phyloP scores from a whole-genome alignment of 2,329 filamentous ascomycete species.

The Madurella fahalii region DNA sequence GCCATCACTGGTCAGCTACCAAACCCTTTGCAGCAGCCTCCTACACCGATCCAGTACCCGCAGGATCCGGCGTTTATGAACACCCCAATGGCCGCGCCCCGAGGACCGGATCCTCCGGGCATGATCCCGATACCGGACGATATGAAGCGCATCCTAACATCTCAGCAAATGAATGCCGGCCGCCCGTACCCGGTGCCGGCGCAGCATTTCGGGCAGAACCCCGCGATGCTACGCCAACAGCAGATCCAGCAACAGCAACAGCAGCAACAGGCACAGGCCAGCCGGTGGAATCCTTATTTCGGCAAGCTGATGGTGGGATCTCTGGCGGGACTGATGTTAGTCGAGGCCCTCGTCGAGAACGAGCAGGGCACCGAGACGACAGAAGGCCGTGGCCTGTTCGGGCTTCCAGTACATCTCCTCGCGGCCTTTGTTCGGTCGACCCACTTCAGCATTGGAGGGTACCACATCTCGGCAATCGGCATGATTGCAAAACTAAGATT shows the following conservation, averaged over 20 bases:
- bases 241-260: conserved; percentile 52
- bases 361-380: conserved; percentile 61
- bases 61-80: conserved; percentile 42
- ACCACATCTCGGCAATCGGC: conserved; percentile 43
- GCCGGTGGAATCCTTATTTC: conserved; percentile 56
- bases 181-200: conserved; percentile 48
- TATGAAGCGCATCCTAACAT: conserved; percentile 59
- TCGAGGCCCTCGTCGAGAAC: conserved; percentile 71
- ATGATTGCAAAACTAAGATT: conserved; percentile 51
- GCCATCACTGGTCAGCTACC: conserved; percentile 61
- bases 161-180: conserved; percentile 48
- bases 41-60: conserved; percentile 50
- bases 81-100: conserved; percentile 41
- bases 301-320: conserved; percentile 90
- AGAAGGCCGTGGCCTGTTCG: conserved; percentile 63
- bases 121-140: conserved; percentile 65
- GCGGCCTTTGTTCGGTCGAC: conserved; percentile 44
- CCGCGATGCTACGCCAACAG: conserved; percentile 50
- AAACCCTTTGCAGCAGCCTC: conserved; percentile 51
- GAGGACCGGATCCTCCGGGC: conserved; percentile 45
- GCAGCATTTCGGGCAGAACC: conserved; percentile 37
- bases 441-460: conserved; percentile 52
- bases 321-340: conserved; percentile 84
- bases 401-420: conserved; percentile 58
- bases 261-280: conserved; percentile 41